Base-by-base conservation (phyloP, 75 land plant species). In the Pseudotsuga menziesii region DNA sequence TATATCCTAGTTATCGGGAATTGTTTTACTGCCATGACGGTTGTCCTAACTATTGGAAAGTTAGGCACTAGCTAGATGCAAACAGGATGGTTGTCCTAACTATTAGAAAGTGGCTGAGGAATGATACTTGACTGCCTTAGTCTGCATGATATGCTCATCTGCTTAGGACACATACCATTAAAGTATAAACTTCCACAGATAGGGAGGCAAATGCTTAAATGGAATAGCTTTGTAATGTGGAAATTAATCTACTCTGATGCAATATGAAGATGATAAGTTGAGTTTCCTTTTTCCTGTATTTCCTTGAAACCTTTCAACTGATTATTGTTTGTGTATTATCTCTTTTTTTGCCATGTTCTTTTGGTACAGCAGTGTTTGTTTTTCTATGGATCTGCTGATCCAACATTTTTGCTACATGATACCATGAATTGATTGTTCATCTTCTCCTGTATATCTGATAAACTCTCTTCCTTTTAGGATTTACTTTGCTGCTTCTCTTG, bases 401-500 rank as follows among this genome's bases (percentile, higher is more conserved):
- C 39, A 32, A 17, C 32, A 4, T 64, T 32, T 29, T 4, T 64
- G 20, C 17, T 17, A 35, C 69, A 64, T 64, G 13, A 36, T 64
- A 32, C 41, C 26, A 64, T 64, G 27, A 61, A 61, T 61, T 4
- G 4, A 32, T 64, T 26, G 15, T 14, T 64, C 66, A 62, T 62
- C 25, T 62, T 54, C 74, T 73, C 17, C 17, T 73, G 2, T 48
- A 23, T 44, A 26, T 52, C 27, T 52, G 55, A 23, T 73, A 16
- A n/a, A 15, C 1, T 73, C n/a, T 73, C n/a, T 73, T 22, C 17
- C 58, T 73, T 52, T 73, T 73, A 52, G 75, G 55, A 73, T 26
- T 73, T 2, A 44, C 55, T 73, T 44, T 13, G 12, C 32, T 11
- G 25, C 20, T 73, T 6, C 26, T 19, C 27, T 52, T 17, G 20